These are phyloP conservation scores for Moelleriella libera DNA, from an alignment of 2,329 filamentous ascomycete species.

Conservation along the genomic window DNA sequence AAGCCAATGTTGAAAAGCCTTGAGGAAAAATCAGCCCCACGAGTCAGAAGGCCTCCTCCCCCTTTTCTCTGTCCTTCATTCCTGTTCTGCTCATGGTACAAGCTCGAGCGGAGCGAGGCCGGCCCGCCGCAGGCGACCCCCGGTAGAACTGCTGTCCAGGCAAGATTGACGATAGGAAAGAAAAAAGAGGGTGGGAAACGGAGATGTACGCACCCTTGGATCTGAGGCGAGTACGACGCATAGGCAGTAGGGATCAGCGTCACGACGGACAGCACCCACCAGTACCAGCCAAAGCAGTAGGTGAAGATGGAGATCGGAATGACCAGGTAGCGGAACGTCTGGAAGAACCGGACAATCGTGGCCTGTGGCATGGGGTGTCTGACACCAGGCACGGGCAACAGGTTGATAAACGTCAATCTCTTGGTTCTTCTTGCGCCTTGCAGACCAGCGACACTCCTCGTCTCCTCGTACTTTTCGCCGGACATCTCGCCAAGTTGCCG, in stretches of 20 bases:
- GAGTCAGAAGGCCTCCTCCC: background rate
- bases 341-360: conserved; percentile 27
- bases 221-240: conserved; percentile 27
- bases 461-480: background rate
- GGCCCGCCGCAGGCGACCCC: too few relatives aligned
- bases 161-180: too few relatives aligned
- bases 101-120: too few relatives aligned
- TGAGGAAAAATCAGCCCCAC: background rate
- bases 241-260: conserved; percentile 39
- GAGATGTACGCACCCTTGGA: conserved; percentile 24
- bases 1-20: conserved; percentile 37
- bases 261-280: conserved; percentile 39
- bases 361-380: conserved; percentile 34
- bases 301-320: conserved; percentile 29
- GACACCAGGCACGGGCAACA: conserved; percentile 32
- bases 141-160: too few relatives aligned
- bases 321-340: conserved; percentile 29
- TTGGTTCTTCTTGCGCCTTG: conserved; percentile 20
- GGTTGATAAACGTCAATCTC: conserved; percentile 27
- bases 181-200: background rate
- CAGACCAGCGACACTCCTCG: background rate
- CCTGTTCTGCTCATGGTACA: background rate
- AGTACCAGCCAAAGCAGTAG: conserved; percentile 41
- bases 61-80: background rate
- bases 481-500: too few relatives aligned